Evolutionary conservation across 176 grass and related monocot species (phyloP), one percentile per base, ranked within the genome.

Genomic region (Rhynchospora tenuis): DNA sequence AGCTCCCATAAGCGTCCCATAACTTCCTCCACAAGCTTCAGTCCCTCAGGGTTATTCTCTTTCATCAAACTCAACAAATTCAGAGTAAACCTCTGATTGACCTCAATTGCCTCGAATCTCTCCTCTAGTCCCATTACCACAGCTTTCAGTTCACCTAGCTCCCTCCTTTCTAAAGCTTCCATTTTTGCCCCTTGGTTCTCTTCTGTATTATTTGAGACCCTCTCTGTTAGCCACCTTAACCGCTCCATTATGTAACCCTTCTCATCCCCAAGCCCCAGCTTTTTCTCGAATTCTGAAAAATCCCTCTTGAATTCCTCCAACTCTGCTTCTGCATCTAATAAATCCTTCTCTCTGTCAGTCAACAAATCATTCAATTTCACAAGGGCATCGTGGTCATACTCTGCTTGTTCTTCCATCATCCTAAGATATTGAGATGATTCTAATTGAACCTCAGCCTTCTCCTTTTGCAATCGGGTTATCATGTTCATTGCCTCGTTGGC

Each of bases 341-440:
- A 79, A 89, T 92, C 88, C 80, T 99, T 89, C 68, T 95, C 93
- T 70, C 88, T 99, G 59, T 95, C 76, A 89, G 80, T 81, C 78
- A 99, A 87, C 27, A 93, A 55, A 71, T 93, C 89, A 12, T 92
- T 93, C 59, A 79, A 78, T 81, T 93, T 89, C 1, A 87, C 87
- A 17, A 99, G 75, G 50, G 86, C 93, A 66, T 91, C 93, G 5
- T 81, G 68, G 58, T 99, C 91, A 50, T 95, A 99, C 84, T 93
- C 96, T 26, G 91, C 93, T 90, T 95, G 92, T 62, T 99, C 93
- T 81, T 99, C 96, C 89, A 99, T 95, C 96, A 95, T 91, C 72
- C 96, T 86, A 85, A 93, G 91, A 86, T 95, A 99, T 73, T 99
- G 96, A 1, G 86, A 90, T 84, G 93, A 91, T 91, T 98, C 95